Conservation (phyloP, 2,329 filamentous ascomycete genomes). For the Huntiella moniliformis region DNA sequence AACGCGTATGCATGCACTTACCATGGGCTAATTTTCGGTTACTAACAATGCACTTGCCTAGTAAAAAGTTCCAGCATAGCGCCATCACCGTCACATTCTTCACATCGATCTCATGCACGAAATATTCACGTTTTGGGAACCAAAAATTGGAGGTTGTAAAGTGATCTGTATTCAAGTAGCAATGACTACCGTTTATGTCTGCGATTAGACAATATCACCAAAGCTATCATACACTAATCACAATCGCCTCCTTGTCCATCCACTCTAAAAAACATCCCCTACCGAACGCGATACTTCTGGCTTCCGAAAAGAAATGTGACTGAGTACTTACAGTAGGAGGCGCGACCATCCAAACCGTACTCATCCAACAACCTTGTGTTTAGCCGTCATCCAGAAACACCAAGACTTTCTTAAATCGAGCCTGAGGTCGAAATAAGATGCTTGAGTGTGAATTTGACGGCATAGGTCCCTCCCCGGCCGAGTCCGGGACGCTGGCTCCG, state of each 20-base stretch:
- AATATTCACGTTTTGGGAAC: too few relatives aligned
- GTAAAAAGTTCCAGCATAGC: too few relatives aligned
- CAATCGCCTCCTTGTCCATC: constrained; percentile 19
- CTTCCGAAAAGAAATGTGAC: not conserved
- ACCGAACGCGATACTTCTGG: constrained; percentile 1
- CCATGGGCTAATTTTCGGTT: too few relatives aligned
- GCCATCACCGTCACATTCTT: too few relatives aligned
- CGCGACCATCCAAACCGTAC: constrained; percentile 30
- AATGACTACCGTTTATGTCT: constrained; percentile 2
- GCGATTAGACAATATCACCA: constrained; percentile 1
- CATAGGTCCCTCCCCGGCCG: constrained; percentile 26
- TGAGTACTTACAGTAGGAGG: constrained; percentile 14
- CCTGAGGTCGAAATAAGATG: constrained; percentile 14
- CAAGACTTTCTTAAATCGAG: constrained; percentile 11
- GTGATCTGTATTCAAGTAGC: not conserved
- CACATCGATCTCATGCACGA: too few relatives aligned
- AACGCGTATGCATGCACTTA: too few relatives aligned
- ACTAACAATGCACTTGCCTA: too few relatives aligned
- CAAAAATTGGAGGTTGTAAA: constrained; percentile 1
- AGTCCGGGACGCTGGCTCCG: constrained; percentile 39
- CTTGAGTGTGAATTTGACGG: not conserved
- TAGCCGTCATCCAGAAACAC: constrained; percentile 8
- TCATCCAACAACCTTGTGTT: constrained; percentile 14
- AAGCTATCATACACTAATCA: not conserved
- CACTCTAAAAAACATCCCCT: constrained; percentile 15